Evolutionary conservation across 495 filamentous ascomycete species (phyloP).

Genomic region (Tuber indicum): DNA sequence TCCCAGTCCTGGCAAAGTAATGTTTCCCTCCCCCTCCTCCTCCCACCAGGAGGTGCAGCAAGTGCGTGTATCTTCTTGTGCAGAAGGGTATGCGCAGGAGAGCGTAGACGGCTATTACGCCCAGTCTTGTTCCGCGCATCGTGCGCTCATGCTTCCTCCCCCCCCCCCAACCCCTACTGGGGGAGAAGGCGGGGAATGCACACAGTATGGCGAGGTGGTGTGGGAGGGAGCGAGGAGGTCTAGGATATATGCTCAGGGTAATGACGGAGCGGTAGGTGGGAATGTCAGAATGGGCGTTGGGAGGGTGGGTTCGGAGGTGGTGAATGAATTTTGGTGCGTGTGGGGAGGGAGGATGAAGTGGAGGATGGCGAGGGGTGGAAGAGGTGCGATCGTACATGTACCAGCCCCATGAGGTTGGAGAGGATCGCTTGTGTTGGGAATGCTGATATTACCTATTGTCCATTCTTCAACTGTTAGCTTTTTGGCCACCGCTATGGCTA

Average conservation of each 20-base stretch:
- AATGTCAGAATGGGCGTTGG: constrained; percentile 8
- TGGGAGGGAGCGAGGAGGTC: constrained; percentile 24
- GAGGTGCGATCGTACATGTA: neutral
- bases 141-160: neutral
- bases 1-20: neutral
- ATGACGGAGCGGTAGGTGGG: constrained; percentile 23
- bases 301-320: neutral
- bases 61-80: constrained; percentile 7
- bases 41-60: constrained; percentile 8
- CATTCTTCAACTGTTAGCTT: neutral
- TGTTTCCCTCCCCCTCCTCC: neutral
- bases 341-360: constrained; percentile 7
- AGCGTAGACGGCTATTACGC: constrained; percentile 14
- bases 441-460: neutral
- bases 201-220: constrained; percentile 27
- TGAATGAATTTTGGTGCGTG: constrained; percentile 12
- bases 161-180: neutral
- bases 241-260: constrained; percentile 25
- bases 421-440: neutral
- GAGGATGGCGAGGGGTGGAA: constrained; percentile 7
- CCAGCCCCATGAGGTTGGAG: constrained; percentile 16
- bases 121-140: constrained; percentile 5
- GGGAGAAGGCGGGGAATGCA: constrained; percentile 2
- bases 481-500: neutral
- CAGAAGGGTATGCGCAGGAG: constrained; percentile 21